Conservation (phyloP, 2,329 filamentous ascomycete species). For the Claviceps sp. region DNA sequence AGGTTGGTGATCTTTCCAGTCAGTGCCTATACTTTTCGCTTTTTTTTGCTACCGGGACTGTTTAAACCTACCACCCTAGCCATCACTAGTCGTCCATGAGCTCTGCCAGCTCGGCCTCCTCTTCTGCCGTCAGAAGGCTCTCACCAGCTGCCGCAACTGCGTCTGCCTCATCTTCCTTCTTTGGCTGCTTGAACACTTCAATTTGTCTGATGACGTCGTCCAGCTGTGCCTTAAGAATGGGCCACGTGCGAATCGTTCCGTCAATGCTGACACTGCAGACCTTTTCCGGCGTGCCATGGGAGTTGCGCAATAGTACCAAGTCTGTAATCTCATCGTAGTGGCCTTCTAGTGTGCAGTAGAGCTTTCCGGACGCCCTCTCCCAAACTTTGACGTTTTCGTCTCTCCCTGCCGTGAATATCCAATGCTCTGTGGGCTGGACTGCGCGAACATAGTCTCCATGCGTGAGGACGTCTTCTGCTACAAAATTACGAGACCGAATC, state of each 20-base stretch:
- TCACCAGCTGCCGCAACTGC: constrained; percentile 28
- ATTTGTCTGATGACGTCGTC: constrained; percentile 34
- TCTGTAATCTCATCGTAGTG: constrained; percentile 92
- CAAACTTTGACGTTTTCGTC: constrained; percentile 89
- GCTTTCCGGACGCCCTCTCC: constrained; percentile 59
- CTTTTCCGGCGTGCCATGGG: constrained; percentile 23
- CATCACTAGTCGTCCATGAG: constrained; percentile 57
- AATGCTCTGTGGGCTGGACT: constrained; percentile 59
- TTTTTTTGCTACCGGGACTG: neutral
- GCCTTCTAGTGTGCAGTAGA: constrained; percentile 62
- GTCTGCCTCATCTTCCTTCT: constrained; percentile 25
- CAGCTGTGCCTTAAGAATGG: constrained; percentile 47
- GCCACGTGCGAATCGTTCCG: constrained; percentile 76
- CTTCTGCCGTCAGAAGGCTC: constrained; percentile 64
- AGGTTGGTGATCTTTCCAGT: neutral
- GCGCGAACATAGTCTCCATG: constrained; percentile 89
- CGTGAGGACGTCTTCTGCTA: constrained; percentile 53
- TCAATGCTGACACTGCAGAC: constrained; percentile 83
- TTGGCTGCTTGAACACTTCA: constrained; percentile 32
- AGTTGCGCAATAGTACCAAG: constrained; percentile 45
- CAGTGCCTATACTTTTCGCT: neutral
- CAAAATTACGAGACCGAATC: constrained; percentile 53
- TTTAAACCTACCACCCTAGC: neutral
- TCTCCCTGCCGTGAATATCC: constrained; percentile 76
- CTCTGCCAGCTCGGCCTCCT: constrained; percentile 84